phyloP scores from a whole-genome alignment of 495 filamentous ascomycete species.

The Neurospora sp. region DNA sequence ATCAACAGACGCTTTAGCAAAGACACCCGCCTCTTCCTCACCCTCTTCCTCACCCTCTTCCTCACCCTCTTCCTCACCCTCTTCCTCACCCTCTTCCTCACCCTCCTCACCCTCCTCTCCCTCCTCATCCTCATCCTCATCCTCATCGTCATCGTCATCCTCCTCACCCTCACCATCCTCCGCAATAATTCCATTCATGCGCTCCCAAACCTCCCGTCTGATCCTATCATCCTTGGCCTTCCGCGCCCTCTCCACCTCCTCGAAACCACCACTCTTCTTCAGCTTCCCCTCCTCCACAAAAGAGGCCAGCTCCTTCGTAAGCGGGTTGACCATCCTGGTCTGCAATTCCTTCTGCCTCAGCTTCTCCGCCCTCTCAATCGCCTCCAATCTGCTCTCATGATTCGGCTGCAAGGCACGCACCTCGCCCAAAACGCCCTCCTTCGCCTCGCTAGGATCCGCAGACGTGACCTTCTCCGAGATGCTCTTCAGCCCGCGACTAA shows the following conservation, averaged over 20 bases:
- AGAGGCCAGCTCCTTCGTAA: conserved; percentile 75
- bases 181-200: conserved; percentile 41
- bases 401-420: conserved; percentile 92
- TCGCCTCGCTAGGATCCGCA: conserved; percentile 68
- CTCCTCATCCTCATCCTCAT: background rate
- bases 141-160: background rate
- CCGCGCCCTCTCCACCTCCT: conserved; percentile 81
- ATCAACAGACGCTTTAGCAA: background rate
- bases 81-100: background rate
- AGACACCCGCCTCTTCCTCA: background rate
- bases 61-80: background rate
- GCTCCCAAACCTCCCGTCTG: conserved; percentile 75
- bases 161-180: conserved; percentile 18
- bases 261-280: conserved; percentile 91
- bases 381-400: conserved; percentile 83
- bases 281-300: conserved; percentile 89
- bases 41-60: background rate
- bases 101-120: background rate
- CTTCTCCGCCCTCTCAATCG: conserved; percentile 91
- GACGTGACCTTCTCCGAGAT: conserved; percentile 40
- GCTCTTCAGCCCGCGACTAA: conserved; percentile 48
- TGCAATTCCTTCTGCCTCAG: conserved; percentile 79
- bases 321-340: conserved; percentile 60
- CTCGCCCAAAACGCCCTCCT: conserved; percentile 85
- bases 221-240: conserved; percentile 81